Base-by-base conservation (phyloP, 139 green algal species). In the Closterium sp. region DNA sequence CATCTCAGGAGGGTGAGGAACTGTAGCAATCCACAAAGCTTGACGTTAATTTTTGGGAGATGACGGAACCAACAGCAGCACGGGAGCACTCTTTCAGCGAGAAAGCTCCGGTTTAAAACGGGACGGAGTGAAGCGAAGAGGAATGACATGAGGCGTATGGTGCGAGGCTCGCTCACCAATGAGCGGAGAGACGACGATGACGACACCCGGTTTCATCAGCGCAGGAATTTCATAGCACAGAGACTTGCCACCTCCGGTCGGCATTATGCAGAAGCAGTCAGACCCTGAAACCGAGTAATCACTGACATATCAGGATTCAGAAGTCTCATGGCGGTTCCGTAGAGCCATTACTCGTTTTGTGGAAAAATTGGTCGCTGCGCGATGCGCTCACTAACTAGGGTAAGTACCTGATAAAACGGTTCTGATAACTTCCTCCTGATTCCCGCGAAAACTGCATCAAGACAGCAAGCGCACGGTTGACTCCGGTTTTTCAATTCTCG, bases 211-310 rank as follows among this genome's bases (percentile, higher is more conserved):
- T 90, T 79, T 93, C 11, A 73, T 87, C 31, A 93, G 87, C 28
- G 90, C 90, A 19, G 90, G 90, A 10, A 93, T 90, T 19, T 86
- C 85, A 17, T 93, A 93, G 31, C 90, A 93, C 30, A 93, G 22
- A 19, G 79, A 91, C 88, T 93, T 93, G 50, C 90, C 90, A 70
- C 87, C 90, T 22, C 90, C 90, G 17, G 90, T 93, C 7, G 86
- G 86, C 90, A 93, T 93, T 9, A 93, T 22, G 31, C 90, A 93
- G 70, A 93, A 93, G 31, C 90, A 93, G 28, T 93, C 90, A 84
- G 34, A 31, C n/a, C 90, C 90, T 93, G 90, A 29, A 91, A 62
- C 9, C 28, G 31, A 87, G 88, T 4, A 89, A 22, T 91, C 17
- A 22, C 22, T 91, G 50, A 9, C 7, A 30, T 89, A 88, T 24